Base-by-base conservation (phyloP, 2,329 filamentous ascomycete species). In the Hirsutella minnesotensis region DNA sequence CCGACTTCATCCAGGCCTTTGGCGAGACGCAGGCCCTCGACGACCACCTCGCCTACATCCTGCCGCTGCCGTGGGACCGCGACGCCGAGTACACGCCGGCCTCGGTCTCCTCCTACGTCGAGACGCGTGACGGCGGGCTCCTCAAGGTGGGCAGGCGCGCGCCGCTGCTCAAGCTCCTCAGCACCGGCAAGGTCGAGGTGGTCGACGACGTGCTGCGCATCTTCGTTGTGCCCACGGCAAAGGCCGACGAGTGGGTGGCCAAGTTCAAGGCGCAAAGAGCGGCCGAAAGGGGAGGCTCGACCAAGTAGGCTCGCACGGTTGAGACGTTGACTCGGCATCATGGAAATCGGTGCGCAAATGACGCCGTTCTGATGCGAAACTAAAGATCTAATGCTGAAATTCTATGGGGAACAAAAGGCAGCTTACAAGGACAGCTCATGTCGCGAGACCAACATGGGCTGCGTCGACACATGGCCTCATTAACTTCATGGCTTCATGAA, bases 111-210 rank as follows among this genome's bases (percentile, higher is more conserved):
- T 92, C 86, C 55, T 96, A 86, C 61, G 83, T 94, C 69, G 88
- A 95, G 68, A 96, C 88, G 0, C 64, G 65, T 4, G 68, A 70
- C 0, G 88, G 88, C 0, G 88, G 89, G 0, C 61, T 98, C 53
- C 77, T 95, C 54, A 95, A 94, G 67, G 81, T 89, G 19, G 90
- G 92, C 39, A 89, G 86, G 73, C 92, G 90, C 57, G 72, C 92
- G 49, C 69, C 77, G 18, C 61, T 96, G 51, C 62, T 87, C 40
- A 85, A 87, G 66, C 75, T 90, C 24, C 63, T 96, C 48, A 70
- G 70, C 9, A 77, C 77, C 9, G 87, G 85, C 7, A 88, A 83
- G 56, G 78, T 94, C 7, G 89, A 94, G 64, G 73, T 98, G 9
- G 79, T 94, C 38, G 90, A 98, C 63, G 83, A 86, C 24, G 64